Evolutionary conservation across 805 yeast genomes (phyloP).

Genomic region (Torulaspora quercuum): DNA sequence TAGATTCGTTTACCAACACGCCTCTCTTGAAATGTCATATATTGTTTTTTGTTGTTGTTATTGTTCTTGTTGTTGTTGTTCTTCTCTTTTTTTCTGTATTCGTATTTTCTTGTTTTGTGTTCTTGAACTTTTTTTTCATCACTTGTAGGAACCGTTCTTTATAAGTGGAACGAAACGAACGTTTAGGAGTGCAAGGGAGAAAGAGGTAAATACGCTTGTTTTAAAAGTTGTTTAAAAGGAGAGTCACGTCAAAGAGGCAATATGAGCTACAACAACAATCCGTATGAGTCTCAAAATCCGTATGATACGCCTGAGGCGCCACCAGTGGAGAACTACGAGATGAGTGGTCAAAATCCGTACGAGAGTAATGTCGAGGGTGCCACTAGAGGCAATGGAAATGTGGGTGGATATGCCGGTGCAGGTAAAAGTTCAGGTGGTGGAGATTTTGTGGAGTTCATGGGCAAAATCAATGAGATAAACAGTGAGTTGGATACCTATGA

Average conservation of each 20-base stretch:
- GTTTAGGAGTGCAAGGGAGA: too few species aligned
- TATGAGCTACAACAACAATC: constrained; percentile 35
- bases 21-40: too few species aligned
- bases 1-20: too few species aligned
- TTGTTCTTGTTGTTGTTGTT: too few species aligned
- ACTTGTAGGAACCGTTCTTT: too few species aligned
- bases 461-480: constrained; percentile 64
- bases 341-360: constrained; percentile 24
- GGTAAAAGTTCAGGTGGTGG: constrained; percentile 33
- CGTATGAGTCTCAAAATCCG: constrained; percentile 27
- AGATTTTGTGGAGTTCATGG: constrained; percentile 64
- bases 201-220: too few species aligned
- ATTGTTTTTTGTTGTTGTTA: too few species aligned
- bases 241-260: not conserved
- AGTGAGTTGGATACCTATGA: constrained; percentile 67
- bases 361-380: constrained; percentile 15
- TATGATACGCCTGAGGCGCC: constrained; percentile 14
- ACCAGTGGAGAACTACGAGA: constrained; percentile 20
- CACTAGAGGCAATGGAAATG: constrained; percentile 9
- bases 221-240: not conserved
- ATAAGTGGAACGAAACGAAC: constrained; percentile 5
- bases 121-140: too few species aligned
- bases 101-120: too few species aligned
- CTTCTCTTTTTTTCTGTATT: too few species aligned
- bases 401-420: constrained; percentile 7